phyloP scores from a whole-genome alignment of 1,284 basidiomycete genomes.

The Cryptococcus sp. region DNA sequence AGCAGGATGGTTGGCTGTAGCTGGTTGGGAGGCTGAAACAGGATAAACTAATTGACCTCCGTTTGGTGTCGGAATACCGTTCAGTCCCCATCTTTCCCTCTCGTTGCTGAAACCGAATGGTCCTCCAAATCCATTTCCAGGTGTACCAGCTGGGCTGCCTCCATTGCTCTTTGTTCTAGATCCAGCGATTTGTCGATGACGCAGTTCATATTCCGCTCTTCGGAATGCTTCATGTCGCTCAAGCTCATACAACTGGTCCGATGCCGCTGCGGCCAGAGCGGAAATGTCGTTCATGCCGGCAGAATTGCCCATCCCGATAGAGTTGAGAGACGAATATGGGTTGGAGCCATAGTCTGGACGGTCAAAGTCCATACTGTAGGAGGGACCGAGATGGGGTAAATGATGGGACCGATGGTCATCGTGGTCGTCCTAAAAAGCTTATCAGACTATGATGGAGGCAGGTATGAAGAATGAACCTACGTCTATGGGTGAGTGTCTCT shows the following conservation, averaged over 20 bases:
- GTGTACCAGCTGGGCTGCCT: slow-evolving; percentile 61
- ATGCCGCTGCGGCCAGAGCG: slow-evolving; percentile 71
- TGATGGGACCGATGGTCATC: slow-evolving; percentile 33
- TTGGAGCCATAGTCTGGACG: slow-evolving; percentile 25
- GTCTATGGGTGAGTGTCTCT: slow-evolving; percentile 28
- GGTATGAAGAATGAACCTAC: slow-evolving; percentile 20
- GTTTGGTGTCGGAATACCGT: slow-evolving; percentile 29
- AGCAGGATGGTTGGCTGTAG: slow-evolving; percentile 41
- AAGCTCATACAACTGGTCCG: slow-evolving; percentile 79
- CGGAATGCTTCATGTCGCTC: slow-evolving; percentile 76
- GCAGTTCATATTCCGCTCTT: slow-evolving; percentile 76
- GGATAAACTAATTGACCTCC: slow-evolving; percentile 46
- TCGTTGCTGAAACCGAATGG: slow-evolving; percentile 39
- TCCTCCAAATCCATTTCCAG: slow-evolving; percentile 19
- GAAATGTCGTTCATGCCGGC: slow-evolving; percentile 55
- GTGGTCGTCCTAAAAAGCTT: slow-evolving; percentile 22
- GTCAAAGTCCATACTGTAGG: slow-evolving; percentile 45
- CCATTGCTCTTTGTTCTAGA: slow-evolving; percentile 53
- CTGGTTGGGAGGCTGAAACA: slow-evolving; percentile 44
- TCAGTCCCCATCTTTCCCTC: slow-evolving; percentile 33
- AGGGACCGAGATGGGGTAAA: slow-evolving; percentile 38
- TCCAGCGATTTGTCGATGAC: slow-evolving; percentile 55
- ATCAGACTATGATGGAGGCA: slow-evolving; percentile 1
- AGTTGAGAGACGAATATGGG: slow-evolving; percentile 32
- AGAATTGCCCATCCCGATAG: slow-evolving; percentile 28